Base-by-base conservation (phyloP, 75 land plant species). In the Pinus taeda region DNA sequence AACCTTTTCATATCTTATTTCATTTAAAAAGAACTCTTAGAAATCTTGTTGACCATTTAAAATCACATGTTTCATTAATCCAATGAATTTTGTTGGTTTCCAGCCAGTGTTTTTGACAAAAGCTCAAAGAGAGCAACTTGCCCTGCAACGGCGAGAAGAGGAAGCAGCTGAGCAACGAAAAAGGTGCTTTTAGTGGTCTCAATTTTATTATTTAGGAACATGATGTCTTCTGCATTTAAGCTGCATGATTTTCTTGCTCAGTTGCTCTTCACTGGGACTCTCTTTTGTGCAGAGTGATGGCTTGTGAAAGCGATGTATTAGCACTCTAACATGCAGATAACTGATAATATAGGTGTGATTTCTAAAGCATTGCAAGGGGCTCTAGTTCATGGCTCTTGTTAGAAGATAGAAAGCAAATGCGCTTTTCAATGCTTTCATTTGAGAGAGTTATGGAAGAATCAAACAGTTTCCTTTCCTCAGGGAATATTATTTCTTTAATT, bases 41-140 rank as follows among this genome's bases (percentile, higher is more conserved):
- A 49, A 49, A 42, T 36, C n/a, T 69, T 3, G 14, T 42, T 8
- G n/a, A 69, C 4, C 53, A 37, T 17, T 30, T 64, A 30, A 30
- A 64, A 15, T 29, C 55, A 20, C 20, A 69, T 69, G 45, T 37
- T 69, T 37, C 42, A 69, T 69, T 69, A 17, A 69, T 69, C 55
- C 55, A 49, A 42, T 9, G 12, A 3, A n/a, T 42, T 69, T 69
- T 69, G 45, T 33, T 49, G 12, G 4, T 42, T 69, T 69, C 49
- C 42, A 97, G 81, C 99, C 99, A 55, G 91, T 91, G 45, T 97
- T 97, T 87, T 74, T 97, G 59, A 89, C 95, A 71, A 92, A 91
- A 75, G 85, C 90, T 57, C 90, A 97, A 78, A 88, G 99, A 58
- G 86, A 90, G 78, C 78, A 86, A 60, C 79, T 95, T 56, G 99